phyloP scores from a whole-genome alignment of 2,329 filamentous ascomycete species.

The Malbranchea zuffiana region DNA sequence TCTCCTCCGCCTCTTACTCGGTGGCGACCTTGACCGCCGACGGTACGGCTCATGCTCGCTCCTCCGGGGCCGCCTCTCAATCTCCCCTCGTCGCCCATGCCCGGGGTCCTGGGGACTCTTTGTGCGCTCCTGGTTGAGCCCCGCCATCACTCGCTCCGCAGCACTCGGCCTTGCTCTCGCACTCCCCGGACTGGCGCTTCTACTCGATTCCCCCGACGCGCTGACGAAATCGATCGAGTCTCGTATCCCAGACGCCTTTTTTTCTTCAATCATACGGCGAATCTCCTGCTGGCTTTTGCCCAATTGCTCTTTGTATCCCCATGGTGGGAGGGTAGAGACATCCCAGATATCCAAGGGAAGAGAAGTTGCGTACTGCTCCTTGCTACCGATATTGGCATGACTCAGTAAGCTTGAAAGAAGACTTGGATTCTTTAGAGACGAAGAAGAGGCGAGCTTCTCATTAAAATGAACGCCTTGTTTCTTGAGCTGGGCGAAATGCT shows the following conservation, averaged over 20 bases:
- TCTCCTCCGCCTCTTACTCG: slow-evolving; percentile 14
- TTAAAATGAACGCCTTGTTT: slow-evolving; percentile 55
- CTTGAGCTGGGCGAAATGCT: slow-evolving; percentile 51
- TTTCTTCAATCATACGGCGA: slow-evolving; percentile 26
- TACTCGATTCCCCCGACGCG: slow-evolving; percentile 14
- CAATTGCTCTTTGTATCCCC: slow-evolving; percentile 40
- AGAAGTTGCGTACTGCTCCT: slow-evolving; percentile 45
- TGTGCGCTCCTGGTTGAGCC: slow-evolving; percentile 15
- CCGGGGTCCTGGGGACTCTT: slow-evolving; percentile 11
- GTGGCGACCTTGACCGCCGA: no score
- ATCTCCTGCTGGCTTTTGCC: slow-evolving; percentile 32
- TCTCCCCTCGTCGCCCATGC: slow-evolving; percentile 8
- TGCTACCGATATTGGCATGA: slow-evolving; percentile 45
- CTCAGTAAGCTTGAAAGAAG: slow-evolving; percentile 47
- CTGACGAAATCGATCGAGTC: slow-evolving; percentile 32
- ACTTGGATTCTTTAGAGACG: slow-evolving; percentile 49
- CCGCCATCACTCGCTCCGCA: slow-evolving; percentile 20
- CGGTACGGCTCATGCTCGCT: no score
- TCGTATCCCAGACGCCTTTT: slow-evolving; percentile 24
- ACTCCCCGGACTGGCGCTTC: slow-evolving; percentile 13
- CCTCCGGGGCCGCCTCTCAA: no score
- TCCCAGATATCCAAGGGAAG: slow-evolving; percentile 34
- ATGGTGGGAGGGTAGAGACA: slow-evolving; percentile 28
- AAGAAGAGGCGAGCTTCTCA: slow-evolving; percentile 46
- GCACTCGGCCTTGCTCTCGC: slow-evolving; percentile 15